Evolutionary conservation across 495 filamentous ascomycete species (phyloP).

Genomic region (Aspergillus avenaceus): DNA sequence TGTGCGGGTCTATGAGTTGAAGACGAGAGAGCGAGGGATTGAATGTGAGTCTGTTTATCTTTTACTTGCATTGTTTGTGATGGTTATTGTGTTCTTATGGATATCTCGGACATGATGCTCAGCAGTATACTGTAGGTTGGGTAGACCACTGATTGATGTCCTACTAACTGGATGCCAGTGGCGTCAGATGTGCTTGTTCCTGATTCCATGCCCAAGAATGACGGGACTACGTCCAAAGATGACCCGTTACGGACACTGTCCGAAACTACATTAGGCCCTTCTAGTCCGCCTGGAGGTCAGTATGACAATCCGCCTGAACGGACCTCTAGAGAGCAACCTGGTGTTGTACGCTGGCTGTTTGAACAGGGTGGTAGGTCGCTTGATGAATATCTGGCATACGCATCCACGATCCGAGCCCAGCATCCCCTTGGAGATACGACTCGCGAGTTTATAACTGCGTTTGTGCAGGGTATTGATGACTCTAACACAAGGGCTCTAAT

Average conservation of each 20-base stretch:
- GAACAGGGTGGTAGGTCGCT: conserved; percentile 13
- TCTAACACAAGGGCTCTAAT: conserved; percentile 2
- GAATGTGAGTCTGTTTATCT: background rate
- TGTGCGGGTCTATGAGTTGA: background rate
- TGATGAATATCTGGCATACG: conserved; percentile 19
- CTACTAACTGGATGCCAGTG: too few species aligned
- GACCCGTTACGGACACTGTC: background rate
- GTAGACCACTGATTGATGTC: too few species aligned
- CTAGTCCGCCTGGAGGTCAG: background rate
- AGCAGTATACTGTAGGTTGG: too few species aligned
- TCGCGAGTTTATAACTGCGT: conserved; percentile 18
- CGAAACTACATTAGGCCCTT: conserved; percentile 3
- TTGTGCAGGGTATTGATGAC: conserved; percentile 23
- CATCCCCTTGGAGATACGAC: conserved; percentile 10
- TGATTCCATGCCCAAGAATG: conserved; percentile 4
- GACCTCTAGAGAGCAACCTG: background rate
- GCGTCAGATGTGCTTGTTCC: conserved; percentile 5
- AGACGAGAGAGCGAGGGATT: background rate
- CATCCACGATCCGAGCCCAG: conserved; percentile 3
- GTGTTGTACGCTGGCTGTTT: background rate
- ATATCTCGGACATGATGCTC: background rate
- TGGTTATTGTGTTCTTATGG: background rate
- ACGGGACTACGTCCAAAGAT: background rate
- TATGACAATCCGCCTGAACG: background rate
- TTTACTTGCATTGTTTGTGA: background rate